Percentiles rank a stretch among this genome's conserved stretches.
Conservation (phyloP, 2,329 filamentous ascomycete species). For the Leptosphaerulina australis region DNA sequence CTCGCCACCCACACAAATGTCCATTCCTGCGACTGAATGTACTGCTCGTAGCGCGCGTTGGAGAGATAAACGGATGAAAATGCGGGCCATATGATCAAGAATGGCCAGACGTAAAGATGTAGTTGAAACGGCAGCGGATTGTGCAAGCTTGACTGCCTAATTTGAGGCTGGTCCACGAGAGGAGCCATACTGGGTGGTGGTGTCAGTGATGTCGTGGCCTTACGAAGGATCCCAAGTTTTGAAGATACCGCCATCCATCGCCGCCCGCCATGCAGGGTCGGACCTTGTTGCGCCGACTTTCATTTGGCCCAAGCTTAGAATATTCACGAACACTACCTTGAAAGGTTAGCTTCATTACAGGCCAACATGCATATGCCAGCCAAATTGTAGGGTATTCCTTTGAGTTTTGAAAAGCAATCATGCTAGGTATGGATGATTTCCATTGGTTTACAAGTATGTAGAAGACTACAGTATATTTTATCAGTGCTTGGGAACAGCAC, state of each 20-base stretch:
- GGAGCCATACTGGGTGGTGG: conserved; percentile 51
- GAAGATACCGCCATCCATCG: conserved; percentile 20
- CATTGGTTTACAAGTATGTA: too few species aligned
- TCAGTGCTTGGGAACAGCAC: too few species aligned
- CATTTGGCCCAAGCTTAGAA: conserved; percentile 4
- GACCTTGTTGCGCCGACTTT: conserved; percentile 7
- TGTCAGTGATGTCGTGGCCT: conserved; percentile 20
- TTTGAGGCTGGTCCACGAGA: conserved; percentile 83
- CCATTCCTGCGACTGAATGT: conserved; percentile 96
- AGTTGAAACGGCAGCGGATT: conserved; percentile 81
- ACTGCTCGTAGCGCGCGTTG: conserved; percentile 81
- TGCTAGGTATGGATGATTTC: too few species aligned
- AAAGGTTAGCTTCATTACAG: conserved; percentile 2
- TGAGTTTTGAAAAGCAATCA: too few species aligned
- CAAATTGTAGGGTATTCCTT: too few species aligned
- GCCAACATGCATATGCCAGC: too few species aligned
- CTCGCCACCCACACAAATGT: conserved; percentile 92
- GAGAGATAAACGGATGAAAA: conserved; percentile 89
- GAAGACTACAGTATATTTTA: too few species aligned
- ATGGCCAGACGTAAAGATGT: conserved; percentile 93
- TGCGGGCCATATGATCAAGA: conserved; percentile 86
- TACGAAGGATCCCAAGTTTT: conserved; percentile 22
- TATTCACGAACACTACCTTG: conserved; percentile 13
- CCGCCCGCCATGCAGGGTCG: conserved; percentile 18
- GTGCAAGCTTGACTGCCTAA: conserved; percentile 84